Evolutionary conservation across 306 rosid species (phyloP).

Genomic region (Dryas octopetala): DNA sequence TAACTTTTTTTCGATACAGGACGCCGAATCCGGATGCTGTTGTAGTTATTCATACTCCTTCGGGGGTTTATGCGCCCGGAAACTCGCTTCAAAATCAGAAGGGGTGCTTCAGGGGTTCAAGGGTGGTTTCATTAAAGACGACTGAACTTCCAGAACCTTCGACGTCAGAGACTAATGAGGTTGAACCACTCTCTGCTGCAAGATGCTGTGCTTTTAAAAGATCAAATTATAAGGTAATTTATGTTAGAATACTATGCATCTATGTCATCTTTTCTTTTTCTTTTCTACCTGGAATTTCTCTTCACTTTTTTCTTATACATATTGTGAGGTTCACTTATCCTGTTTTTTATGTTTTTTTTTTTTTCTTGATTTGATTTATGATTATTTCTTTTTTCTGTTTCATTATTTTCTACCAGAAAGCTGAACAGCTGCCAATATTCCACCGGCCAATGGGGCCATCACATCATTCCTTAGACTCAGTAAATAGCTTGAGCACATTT

Average conservation of each 20-base stretch:
- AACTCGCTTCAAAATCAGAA: constrained; percentile 61
- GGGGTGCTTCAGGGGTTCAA: constrained; percentile 79
- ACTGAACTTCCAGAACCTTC: constrained; percentile 55
- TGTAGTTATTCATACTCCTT: constrained; percentile 63
- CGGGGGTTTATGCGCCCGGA: constrained; percentile 73
- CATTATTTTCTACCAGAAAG: constrained; percentile 44
- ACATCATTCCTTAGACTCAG: constrained; percentile 63
- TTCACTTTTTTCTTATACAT: not conserved
- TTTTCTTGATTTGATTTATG: not conserved
- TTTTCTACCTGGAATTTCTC: not conserved
- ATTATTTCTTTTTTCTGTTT: not conserved
- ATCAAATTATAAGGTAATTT: constrained; percentile 57
- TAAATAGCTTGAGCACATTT: constrained; percentile 49
- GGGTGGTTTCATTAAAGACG: constrained; percentile 64
- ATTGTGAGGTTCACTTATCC: not conserved
- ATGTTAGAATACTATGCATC: not conserved
- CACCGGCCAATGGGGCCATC: constrained; percentile 70
- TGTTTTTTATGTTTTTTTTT: not conserved
- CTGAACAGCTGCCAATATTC: constrained; percentile 54
- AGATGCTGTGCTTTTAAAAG: constrained; percentile 66
- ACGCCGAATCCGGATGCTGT: constrained; percentile 77
- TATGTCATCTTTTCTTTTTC: constrained; percentile 9
- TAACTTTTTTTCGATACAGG: constrained; percentile 41
- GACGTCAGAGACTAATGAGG: constrained; percentile 46
- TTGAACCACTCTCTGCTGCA: constrained; percentile 74